A percentile compares a stretch with the other conserved stretches of the same genome.
These are phyloP conservation scores for Penicillium argentinense DNA, from an alignment of 495 filamentous ascomycete genomes.

Conservation along the genomic window DNA sequence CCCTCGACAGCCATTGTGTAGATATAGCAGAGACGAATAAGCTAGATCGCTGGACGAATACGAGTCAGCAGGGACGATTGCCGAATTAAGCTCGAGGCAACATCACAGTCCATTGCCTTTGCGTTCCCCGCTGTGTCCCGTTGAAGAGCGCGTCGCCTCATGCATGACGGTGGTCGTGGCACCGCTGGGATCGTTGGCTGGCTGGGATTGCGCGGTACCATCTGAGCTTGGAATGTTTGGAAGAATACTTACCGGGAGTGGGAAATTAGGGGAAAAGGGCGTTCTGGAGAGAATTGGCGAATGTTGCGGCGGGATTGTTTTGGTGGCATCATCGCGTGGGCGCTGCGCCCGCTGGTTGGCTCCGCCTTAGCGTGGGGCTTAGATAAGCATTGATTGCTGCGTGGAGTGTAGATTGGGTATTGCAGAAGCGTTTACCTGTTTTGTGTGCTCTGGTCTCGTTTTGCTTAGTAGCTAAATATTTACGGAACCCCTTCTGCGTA, in stretches of 20 bases:
- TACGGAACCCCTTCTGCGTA: too few relatives aligned
- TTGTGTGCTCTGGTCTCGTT: too few relatives aligned
- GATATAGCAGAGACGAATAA: neutral
- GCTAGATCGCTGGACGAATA: too few relatives aligned
- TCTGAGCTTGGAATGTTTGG: too few relatives aligned
- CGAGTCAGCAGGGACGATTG: too few relatives aligned
- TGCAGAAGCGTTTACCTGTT: too few relatives aligned
- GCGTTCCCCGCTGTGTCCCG: neutral
- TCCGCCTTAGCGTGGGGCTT: constrained; percentile 9
- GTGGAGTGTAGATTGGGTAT: too few relatives aligned
- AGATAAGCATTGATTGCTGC: constrained; percentile 9
- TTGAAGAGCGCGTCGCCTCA: too few relatives aligned
- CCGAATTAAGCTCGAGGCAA: neutral
- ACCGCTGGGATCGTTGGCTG: too few relatives aligned
- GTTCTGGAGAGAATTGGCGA: neutral
- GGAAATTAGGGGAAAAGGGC: neutral
- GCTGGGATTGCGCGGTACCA: too few relatives aligned
- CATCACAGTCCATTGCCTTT: neutral
- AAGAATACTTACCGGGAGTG: neutral
- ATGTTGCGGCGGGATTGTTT: constrained; percentile 18
- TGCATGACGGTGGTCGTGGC: too few relatives aligned
- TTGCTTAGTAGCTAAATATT: too few relatives aligned
- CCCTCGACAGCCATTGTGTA: constrained; percentile 40
- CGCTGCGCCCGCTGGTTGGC: constrained; percentile 17
- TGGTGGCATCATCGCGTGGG: constrained; percentile 25